Evolutionary conservation across 768 basidiomycete species (phyloP).

Genomic region (Tremella yokohamensis): DNA sequence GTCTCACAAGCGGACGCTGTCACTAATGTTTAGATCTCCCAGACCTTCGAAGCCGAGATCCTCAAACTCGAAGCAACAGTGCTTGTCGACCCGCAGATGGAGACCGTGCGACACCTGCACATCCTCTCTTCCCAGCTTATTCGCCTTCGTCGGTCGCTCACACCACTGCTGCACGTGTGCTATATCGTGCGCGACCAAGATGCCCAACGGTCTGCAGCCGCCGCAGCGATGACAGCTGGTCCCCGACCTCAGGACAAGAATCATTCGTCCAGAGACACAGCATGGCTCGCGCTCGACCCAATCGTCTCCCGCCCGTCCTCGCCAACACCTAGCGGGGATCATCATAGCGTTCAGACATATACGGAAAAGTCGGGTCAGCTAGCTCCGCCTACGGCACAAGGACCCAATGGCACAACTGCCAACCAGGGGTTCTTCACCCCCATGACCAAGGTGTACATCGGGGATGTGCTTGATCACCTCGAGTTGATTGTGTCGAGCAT

Average conservation of each 20-base stretch:
- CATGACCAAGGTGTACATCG: slow-evolving; percentile 47
- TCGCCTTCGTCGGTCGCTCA: slow-evolving; percentile 43
- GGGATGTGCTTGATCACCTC: slow-evolving; percentile 51
- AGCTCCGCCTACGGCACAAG: neutral
- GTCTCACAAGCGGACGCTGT: neutral
- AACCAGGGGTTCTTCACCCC: slow-evolving; percentile 33
- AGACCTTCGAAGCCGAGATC: slow-evolving; percentile 50
- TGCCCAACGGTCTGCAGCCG: slow-evolving; percentile 39
- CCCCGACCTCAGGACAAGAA: slow-evolving; percentile 2
- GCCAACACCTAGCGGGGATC: slow-evolving; percentile 12
- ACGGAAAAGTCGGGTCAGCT: neutral
- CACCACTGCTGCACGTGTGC: slow-evolving; percentile 42
- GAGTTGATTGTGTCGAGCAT: slow-evolving; percentile 42
- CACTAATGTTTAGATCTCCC: slow-evolving; percentile 29
- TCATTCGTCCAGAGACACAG: neutral
- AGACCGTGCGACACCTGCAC: slow-evolving; percentile 48
- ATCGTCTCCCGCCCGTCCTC: slow-evolving; percentile 2
- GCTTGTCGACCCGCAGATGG: slow-evolving; percentile 48
- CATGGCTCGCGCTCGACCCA: neutral
- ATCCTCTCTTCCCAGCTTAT: slow-evolving; percentile 50
- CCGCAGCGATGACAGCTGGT: slow-evolving; percentile 25
- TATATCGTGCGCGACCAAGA: slow-evolving; percentile 49
- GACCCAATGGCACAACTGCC: neutral
- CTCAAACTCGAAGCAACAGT: slow-evolving; percentile 49
- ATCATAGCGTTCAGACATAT: neutral